Evolutionary conservation across 805 yeast species (phyloP).

Genomic region (Candida boidinii): DNA sequence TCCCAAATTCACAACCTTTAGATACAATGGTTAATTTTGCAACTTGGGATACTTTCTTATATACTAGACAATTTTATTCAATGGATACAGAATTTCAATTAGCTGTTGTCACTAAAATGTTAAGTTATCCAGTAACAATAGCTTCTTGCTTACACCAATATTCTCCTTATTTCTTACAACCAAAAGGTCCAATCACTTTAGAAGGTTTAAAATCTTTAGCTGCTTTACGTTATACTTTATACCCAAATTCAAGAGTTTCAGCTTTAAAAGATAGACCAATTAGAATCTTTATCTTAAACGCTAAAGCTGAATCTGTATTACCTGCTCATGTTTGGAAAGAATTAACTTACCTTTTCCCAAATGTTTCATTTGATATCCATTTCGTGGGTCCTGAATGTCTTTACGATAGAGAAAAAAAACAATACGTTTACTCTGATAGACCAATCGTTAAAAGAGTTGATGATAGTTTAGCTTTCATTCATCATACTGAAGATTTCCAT

Average conservation of each 20-base stretch:
- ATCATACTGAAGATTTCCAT: constrained; percentile 89
- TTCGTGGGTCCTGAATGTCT: constrained; percentile 91
- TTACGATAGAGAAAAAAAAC: constrained; percentile 62
- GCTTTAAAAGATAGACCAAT: constrained; percentile 77
- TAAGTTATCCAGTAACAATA: constrained; percentile 87
- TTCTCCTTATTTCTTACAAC: constrained; percentile 75
- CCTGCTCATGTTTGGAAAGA: constrained; percentile 97
- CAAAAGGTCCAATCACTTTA: constrained; percentile 79
- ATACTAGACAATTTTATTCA: constrained; percentile 85
- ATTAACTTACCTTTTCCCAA: constrained; percentile 77
- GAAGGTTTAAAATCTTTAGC: constrained; percentile 94
- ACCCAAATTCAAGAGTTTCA: constrained; percentile 57
- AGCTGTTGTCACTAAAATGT: constrained; percentile 91
- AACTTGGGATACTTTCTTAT: constrained; percentile 89
- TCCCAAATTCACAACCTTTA: constrained; percentile 70
- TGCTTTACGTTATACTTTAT: constrained; percentile 83
- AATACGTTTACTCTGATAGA: constrained; percentile 47
- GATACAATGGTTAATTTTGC: constrained; percentile 72
- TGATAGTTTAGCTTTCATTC: constrained; percentile 61
- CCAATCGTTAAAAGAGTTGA: constrained; percentile 72
- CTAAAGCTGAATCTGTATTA: constrained; percentile 86
- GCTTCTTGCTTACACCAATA: constrained; percentile 75
- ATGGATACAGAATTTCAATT: constrained; percentile 96
- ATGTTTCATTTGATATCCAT: constrained; percentile 73
- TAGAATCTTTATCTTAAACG: constrained; percentile 83